A percentile compares a stretch with the other conserved stretches of the same genome.
Evolutionary conservation across 768 basidiomycete species (phyloP).

Genomic region (Hygrocybe punicea): DNA sequence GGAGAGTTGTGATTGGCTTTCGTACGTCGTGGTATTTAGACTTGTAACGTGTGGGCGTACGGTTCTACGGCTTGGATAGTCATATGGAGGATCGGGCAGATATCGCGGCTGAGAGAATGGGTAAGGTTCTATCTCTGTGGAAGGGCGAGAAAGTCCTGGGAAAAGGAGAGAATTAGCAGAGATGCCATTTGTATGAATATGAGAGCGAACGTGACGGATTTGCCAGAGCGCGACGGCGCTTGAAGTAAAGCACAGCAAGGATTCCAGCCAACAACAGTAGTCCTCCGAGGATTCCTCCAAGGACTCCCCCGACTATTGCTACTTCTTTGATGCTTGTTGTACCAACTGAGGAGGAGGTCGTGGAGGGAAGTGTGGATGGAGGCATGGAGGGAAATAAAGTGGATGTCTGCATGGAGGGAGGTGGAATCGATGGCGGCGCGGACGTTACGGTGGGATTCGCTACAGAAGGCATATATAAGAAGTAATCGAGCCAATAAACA

Average conservation of each 20-base stretch:
- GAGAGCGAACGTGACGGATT: too few relatives aligned
- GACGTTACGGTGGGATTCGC: too few relatives aligned
- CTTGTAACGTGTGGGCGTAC: too few relatives aligned
- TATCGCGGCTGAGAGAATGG: neutral
- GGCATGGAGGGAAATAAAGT: too few relatives aligned
- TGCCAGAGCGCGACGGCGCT: neutral
- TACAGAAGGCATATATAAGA: slow-evolving; percentile 2
- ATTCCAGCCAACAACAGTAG: neutral
- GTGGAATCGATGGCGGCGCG: too few relatives aligned
- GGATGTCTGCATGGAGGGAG: too few relatives aligned
- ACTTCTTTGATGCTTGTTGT: neutral
- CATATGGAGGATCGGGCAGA: neutral
- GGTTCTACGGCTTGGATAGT: neutral
- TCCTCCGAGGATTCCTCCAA: neutral
- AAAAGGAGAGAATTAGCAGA: neutral
- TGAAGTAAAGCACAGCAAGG: neutral
- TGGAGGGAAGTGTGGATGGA: neutral
- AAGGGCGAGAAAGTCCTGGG: neutral
- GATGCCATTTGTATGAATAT: too few relatives aligned
- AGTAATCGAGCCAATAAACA: slow-evolving; percentile 16
- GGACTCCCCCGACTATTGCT: neutral
- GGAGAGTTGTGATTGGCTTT: too few relatives aligned
- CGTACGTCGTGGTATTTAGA: too few relatives aligned
- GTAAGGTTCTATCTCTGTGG: neutral
- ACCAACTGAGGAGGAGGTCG: neutral